Conservation (phyloP, 768 basidiomycete genomes). For the Termitomyces bulborhizus region DNA sequence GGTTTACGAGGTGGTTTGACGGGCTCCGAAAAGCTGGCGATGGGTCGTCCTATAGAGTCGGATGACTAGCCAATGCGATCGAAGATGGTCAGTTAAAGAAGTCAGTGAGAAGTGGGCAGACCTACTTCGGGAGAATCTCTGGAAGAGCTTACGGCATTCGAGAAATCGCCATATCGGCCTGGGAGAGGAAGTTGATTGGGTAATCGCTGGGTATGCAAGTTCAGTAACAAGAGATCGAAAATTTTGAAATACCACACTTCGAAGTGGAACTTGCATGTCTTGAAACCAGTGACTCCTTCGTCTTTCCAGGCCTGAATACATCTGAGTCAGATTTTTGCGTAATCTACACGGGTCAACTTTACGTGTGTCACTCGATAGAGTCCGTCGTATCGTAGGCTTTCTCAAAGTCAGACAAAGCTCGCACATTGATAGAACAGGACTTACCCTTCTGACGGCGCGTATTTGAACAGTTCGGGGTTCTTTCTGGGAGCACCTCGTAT, state of each 20-base stretch:
- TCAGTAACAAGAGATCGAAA: not conserved
- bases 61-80: not conserved
- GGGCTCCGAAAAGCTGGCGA: not conserved
- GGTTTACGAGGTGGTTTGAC: not conserved
- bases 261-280: constrained; percentile 18
- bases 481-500: constrained; percentile 22
- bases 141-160: not conserved
- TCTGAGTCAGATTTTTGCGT: not conserved
- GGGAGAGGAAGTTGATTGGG: constrained; percentile 7
- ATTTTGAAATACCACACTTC: constrained; percentile 4
- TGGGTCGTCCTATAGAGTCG: not conserved
- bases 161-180: not conserved
- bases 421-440: not conserved
- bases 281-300: constrained; percentile 15
- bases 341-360: not conserved
- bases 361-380: constrained; percentile 18
- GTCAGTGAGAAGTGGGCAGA: not conserved
- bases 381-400: constrained; percentile 21
- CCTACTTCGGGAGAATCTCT: not conserved
- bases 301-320: constrained; percentile 13
- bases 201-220: not conserved
- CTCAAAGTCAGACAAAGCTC: not conserved
- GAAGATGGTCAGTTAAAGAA: not conserved
- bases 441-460: constrained; percentile 20
- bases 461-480: constrained; percentile 2